Conservation (phyloP, 805 yeast genomes). For the Ogataea pilisensis region DNA sequence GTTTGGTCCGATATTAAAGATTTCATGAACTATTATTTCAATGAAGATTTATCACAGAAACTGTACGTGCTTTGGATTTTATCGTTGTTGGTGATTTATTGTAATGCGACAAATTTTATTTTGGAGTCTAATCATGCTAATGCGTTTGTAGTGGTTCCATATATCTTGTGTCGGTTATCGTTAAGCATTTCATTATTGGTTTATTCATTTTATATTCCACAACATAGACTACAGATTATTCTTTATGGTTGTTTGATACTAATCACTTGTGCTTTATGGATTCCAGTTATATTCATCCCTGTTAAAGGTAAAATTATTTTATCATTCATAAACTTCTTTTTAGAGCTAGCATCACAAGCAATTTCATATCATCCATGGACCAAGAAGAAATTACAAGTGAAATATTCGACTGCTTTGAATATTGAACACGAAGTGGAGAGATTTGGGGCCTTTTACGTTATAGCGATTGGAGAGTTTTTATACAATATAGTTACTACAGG, state of each 20-base stretch:
- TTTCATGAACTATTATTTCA: constrained; percentile 59
- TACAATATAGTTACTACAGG: constrained; percentile 45
- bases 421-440: constrained; percentile 68
- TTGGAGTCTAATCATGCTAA: constrained; percentile 35
- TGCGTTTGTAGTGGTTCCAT: constrained; percentile 44
- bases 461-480: constrained; percentile 63
- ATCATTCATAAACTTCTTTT: constrained; percentile 34
- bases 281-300: constrained; percentile 45
- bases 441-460: constrained; percentile 51
- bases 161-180: constrained; percentile 43
- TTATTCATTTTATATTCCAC: constrained; percentile 45
- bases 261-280: constrained; percentile 43
- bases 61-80: constrained; percentile 50
- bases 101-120: constrained; percentile 39
- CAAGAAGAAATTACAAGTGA: constrained; percentile 39
- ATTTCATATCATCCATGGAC: constrained; percentile 43
- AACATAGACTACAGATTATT: constrained; percentile 49
- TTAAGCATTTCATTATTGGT: constrained; percentile 30
- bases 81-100: constrained; percentile 44
- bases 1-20: constrained; percentile 65
- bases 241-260: constrained; percentile 32
- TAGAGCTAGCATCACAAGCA: constrained; percentile 40
- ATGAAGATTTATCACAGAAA: constrained; percentile 55
- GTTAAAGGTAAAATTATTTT: constrained; percentile 45
- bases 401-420: constrained; percentile 55